Evolutionary conservation across 805 yeast species (phyloP).

Genomic region (Suhomyces pyralidae): DNA sequence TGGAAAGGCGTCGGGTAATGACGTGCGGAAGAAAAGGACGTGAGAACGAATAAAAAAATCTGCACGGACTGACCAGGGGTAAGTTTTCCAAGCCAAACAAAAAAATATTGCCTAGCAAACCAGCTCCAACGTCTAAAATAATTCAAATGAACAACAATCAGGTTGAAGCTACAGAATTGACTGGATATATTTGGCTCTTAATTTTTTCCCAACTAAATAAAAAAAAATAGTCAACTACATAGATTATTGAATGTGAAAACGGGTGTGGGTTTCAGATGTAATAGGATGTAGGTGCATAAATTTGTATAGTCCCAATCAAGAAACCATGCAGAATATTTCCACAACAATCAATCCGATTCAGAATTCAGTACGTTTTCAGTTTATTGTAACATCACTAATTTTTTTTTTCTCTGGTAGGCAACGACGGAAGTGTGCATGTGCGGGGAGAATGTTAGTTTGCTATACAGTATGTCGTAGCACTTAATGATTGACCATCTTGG

Average conservation of each 20-base stretch:
- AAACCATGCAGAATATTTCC: background rate
- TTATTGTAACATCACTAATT: background rate
- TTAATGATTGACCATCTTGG: background rate
- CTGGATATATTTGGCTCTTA: background rate
- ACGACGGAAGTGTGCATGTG: background rate
- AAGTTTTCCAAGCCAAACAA: background rate
- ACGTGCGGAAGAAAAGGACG: background rate
- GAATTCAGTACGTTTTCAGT: background rate
- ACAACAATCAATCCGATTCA: background rate
- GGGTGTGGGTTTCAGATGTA: background rate
- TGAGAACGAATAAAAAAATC: background rate
- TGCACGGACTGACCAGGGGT: background rate
- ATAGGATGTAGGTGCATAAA: background rate
- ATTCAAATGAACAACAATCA: background rate
- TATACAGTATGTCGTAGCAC: background rate
- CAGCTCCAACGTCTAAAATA: background rate
- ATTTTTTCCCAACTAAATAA: background rate
- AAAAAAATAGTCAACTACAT: too few relatives aligned
- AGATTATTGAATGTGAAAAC: background rate
- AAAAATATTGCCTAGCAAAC: background rate
- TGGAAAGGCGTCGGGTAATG: background rate
- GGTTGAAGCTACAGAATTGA: background rate
- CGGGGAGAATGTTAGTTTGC: background rate
- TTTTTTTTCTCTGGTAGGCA: background rate
- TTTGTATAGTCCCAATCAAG: background rate